These are phyloP conservation scores for Fusarium chuoi DNA, from an alignment of 2,329 filamentous ascomycete species.

Conservation along the genomic window DNA sequence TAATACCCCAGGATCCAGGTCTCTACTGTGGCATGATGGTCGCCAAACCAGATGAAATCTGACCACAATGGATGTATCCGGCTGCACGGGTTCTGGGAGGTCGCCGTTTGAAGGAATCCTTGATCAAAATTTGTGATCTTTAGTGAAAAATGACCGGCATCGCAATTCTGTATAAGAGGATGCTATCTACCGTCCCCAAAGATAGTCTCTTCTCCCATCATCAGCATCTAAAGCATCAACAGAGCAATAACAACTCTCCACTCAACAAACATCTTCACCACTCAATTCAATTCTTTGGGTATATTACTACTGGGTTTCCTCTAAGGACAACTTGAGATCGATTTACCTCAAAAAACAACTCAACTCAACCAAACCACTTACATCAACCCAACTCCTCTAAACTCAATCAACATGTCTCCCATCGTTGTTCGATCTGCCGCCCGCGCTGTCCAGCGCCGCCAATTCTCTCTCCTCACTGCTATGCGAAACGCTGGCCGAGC, in stretches of 20 bases:
- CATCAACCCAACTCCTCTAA: constrained; percentile 21
- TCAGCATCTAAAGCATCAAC: constrained; percentile 33
- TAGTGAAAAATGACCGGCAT: constrained; percentile 22
- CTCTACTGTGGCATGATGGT: constrained; percentile 41
- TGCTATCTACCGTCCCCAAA: constrained; percentile 27
- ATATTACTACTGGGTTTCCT: constrained; percentile 18
- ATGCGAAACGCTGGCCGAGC: constrained; percentile 48
- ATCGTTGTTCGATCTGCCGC: constrained; percentile 44
- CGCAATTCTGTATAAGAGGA: constrained; percentile 41
- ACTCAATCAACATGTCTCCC: constrained; percentile 43
- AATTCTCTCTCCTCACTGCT: constrained; percentile 49
- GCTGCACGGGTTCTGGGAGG: constrained; percentile 37
- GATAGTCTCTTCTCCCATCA: constrained; percentile 33
- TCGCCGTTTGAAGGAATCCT: constrained; percentile 38
- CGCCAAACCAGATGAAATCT: constrained; percentile 42
- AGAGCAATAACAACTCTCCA: constrained; percentile 39
- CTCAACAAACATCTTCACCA: constrained; percentile 35
- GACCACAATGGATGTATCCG: constrained; percentile 42
- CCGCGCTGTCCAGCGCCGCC: constrained; percentile 46
- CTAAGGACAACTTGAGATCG: constrained; percentile 1
- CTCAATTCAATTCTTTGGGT: constrained; percentile 20
- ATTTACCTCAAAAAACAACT: constrained; percentile 20
- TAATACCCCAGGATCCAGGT: constrained; percentile 28
- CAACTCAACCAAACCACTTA: constrained; percentile 21
- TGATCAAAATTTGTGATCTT: constrained; percentile 26